Percentiles rank a stretch among this genome's conserved stretches.
Conservation (phyloP, 352 stramenopile genomes). For the Phytophthora quininea region DNA sequence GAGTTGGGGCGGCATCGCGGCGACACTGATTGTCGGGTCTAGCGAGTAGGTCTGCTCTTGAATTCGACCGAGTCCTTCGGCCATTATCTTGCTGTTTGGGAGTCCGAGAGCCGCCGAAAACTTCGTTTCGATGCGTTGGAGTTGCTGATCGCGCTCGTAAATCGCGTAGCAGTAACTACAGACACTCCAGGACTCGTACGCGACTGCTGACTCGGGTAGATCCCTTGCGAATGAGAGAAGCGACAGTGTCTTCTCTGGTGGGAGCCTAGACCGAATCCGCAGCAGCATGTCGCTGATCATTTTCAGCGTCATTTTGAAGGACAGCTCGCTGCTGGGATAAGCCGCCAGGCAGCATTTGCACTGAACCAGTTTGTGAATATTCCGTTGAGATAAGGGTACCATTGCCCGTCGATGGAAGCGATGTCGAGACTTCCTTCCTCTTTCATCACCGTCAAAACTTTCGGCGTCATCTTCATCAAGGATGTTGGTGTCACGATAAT, state of each 20-base stretch:
- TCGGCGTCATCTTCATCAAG: slow-evolving; percentile 68
- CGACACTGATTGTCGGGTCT: slow-evolving; percentile 48
- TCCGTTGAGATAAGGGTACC: slow-evolving; percentile 48
- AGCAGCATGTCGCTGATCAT: slow-evolving; percentile 88
- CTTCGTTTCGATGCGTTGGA: slow-evolving; percentile 70
- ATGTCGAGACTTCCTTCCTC: slow-evolving; percentile 18
- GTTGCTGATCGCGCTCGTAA: slow-evolving; percentile 82
- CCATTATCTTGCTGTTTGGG: slow-evolving; percentile 39
- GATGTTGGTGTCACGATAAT: slow-evolving; percentile 69
- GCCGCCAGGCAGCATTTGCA: slow-evolving; percentile 83
- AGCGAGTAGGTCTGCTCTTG: slow-evolving; percentile 51
- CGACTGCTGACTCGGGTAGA: slow-evolving; percentile 53
- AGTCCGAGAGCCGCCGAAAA: slow-evolving; percentile 61
- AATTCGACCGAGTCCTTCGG: slow-evolving; percentile 53
- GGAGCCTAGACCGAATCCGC: slow-evolving; percentile 60
- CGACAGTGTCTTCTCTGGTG: slow-evolving; percentile 51
- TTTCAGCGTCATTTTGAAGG: slow-evolving; percentile 89
- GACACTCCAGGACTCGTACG: slow-evolving; percentile 86
- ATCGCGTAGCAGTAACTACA: slow-evolving; percentile 87
- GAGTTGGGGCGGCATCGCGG: slow-evolving; percentile 62
- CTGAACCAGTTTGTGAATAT: slow-evolving; percentile 73
- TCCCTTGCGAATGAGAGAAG: slow-evolving; percentile 61
- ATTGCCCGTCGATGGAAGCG: slow-evolving; percentile 26
- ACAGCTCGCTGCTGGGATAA: slow-evolving; percentile 76
- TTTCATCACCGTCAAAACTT: slow-evolving; percentile 18